Evolutionary conservation across 768 basidiomycete genomes (phyloP), one percentile per base, ranked within the genome.

Genomic region (Tylopilus felleus): DNA sequence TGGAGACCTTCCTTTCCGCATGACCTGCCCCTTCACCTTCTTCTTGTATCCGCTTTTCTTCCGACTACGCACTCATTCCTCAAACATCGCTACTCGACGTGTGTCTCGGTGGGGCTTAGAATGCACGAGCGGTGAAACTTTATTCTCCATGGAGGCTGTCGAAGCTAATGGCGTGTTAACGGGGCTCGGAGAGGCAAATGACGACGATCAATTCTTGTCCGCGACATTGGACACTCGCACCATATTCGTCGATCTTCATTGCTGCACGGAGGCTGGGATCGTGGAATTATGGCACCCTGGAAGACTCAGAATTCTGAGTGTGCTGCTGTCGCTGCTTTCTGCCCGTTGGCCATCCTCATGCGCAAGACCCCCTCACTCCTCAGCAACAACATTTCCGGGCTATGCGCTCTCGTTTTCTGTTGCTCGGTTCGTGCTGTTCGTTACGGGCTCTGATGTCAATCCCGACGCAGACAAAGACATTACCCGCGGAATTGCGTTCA

Each of bases 381-480:
- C 74, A 5, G 66, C 75, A 47, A 60, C 66, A 29, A 68, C 88
- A 21, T 82, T 84, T 2, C 65, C 74, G 12, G 89, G 90, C 2
- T 58, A 86, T 28, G 74, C 77, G 7, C 60, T 78, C 22, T 80
- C 84, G 27, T 21, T 86, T 31, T 78, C 88, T 0, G 58, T 94
- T 41, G 80, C 77, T 1, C 80, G 80, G 33, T 72, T 88, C 43
- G 81, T 85, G 25, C 63, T 89, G 10, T 83, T 90, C 52, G 65
- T 93, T 47, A 88, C 90, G 8, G 82, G 86, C n/a, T 80, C 80
- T 33, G 94, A 96, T 66, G 77, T 93, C 50, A 91, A 91, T 57
- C 90, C 90, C 0, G 71, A 76, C 0, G 87, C 87, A 50, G 78
- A 79, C 36, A 68, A 80, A 51, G 82, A 82, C 42, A 73, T 90